Conservation (phyloP, 2,329 filamentous ascomycete species). For the Thielaviopsis punctulata region DNA sequence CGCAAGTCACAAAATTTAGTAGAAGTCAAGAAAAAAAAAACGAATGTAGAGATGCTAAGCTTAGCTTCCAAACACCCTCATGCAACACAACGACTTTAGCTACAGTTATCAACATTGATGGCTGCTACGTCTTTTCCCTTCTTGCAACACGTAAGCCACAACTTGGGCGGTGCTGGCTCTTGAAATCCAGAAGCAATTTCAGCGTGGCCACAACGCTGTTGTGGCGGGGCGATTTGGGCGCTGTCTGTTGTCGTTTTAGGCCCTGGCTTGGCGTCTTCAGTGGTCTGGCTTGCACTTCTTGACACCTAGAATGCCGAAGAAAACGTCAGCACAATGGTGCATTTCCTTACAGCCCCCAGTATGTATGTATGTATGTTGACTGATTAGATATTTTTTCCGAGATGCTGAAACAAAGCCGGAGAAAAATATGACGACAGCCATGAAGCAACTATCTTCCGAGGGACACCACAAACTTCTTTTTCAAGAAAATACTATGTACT, state of each 20-base stretch:
- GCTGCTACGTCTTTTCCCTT: neutral
- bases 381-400: neutral
- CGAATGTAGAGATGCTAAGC: neutral
- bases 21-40: neutral
- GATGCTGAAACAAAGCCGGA: neutral
- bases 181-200: too few relatives aligned
- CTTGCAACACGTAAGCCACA: slow-evolving; percentile 13
- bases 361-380: too few relatives aligned
- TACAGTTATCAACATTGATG: neutral
- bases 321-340: neutral
- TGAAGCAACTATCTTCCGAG: too few relatives aligned
- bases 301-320: neutral
- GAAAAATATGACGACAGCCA: neutral
- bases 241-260: neutral
- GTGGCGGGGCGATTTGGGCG: neutral
- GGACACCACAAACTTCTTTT: too few relatives aligned
- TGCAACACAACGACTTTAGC: too few relatives aligned
- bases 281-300: neutral
- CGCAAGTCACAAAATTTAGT: neutral
- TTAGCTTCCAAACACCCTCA: too few relatives aligned
- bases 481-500: too few relatives aligned
- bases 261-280: neutral
- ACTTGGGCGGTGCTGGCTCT: slow-evolving; percentile 1
- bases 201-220: neutral
- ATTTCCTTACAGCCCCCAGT: neutral